Evolutionary conservation across 2,329 filamentous ascomycete genomes (phyloP), one percentile per base, ranked within the genome.

Genomic region (Herpotrichia juniperi): DNA sequence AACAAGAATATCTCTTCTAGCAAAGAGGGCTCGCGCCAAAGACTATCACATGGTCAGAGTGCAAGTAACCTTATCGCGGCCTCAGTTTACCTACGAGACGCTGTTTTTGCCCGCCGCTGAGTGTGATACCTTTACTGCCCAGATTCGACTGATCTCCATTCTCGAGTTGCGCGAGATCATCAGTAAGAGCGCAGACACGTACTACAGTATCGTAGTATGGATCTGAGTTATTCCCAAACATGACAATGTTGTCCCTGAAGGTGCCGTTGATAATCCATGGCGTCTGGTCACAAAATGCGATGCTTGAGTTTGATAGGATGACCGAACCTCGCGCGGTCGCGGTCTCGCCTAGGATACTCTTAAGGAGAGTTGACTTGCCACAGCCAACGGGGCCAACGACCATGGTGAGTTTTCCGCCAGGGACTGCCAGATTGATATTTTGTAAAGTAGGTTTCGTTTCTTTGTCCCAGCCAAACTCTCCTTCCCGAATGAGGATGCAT

Each of bases 51-150:
- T 14, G 6, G 12, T 34, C 16, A 34, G 31, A 5, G 31, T 34
- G 30, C 9, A 10, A 32, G n/a, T 32, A 32, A n/a, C 9, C 30
- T 10, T 32, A 32, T 10, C 30, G n/a, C n/a, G n/a, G n/a, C n/a
- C n/a, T n/a, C n/a, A n/a, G n/a, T 22, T 22, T 16, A 40, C 54
- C 24, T 49, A 57, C 74, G 10, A 49, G 4, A 3, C 47, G 12
- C 28, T 49, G 47, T 17, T 43, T 43, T 28, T 49, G 39, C 2
- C 47, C 47, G 10, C 47, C 47, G 22, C 37, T 43, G 1, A 79
- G 8, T 79, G 71, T 8, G 73, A 69, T 40, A 7, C 78, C 78
- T 49, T 76, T 75, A 54, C 73, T 79, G 11, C 78, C 78, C 42
- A 79, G 74, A 12, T 74, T 55, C 5, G 77, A 78, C 24, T 71